phyloP scores from a whole-genome alignment of 2,329 filamentous ascomycete genomes.

The Penicillium vulpinum region DNA sequence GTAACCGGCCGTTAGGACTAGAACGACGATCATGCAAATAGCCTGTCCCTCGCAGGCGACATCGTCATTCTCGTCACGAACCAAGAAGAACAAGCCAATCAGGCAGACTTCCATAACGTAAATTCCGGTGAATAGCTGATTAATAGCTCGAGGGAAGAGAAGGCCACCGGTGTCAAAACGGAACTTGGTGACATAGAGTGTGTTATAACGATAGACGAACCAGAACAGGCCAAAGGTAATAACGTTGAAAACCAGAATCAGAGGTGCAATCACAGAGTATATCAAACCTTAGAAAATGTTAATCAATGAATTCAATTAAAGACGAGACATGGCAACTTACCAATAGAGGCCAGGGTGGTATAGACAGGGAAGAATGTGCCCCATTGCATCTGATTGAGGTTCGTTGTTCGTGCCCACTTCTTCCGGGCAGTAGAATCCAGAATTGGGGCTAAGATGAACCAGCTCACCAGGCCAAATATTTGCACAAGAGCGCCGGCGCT shows the following conservation, averaged over 20 bases:
- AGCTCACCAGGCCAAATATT: conserved; percentile 72
- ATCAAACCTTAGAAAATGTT: conserved; percentile 57
- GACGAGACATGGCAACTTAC: conserved; percentile 37
- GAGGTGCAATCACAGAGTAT: conserved; percentile 82
- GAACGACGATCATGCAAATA: conserved; percentile 76
- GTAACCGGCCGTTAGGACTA: conserved; percentile 71
- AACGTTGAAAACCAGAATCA: conserved; percentile 91
- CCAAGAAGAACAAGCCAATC: conserved; percentile 85
- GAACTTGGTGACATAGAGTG: conserved; percentile 91
- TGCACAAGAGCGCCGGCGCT: conserved; percentile 88
- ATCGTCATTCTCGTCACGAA: conserved; percentile 56
- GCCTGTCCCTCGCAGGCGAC: conserved; percentile 72
- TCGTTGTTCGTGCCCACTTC: conserved; percentile 85
- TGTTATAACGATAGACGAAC: conserved; percentile 95
- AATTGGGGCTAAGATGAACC: conserved; percentile 78
- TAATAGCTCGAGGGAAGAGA: conserved; percentile 87
- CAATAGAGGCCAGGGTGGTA: conserved; percentile 94
- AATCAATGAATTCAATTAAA: conserved; percentile 1
- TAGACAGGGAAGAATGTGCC: conserved; percentile 94
- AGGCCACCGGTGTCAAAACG: conserved; percentile 88
- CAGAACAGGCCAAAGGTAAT: conserved; percentile 89
- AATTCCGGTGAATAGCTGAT: conserved; percentile 90
- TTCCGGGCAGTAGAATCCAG: conserved; percentile 77
- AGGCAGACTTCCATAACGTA: conserved; percentile 94
- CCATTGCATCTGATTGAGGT: conserved; percentile 77